Conservation (phyloP, 2,329 filamentous ascomycete genomes). For the Ascocoryne sarcoides region DNA sequence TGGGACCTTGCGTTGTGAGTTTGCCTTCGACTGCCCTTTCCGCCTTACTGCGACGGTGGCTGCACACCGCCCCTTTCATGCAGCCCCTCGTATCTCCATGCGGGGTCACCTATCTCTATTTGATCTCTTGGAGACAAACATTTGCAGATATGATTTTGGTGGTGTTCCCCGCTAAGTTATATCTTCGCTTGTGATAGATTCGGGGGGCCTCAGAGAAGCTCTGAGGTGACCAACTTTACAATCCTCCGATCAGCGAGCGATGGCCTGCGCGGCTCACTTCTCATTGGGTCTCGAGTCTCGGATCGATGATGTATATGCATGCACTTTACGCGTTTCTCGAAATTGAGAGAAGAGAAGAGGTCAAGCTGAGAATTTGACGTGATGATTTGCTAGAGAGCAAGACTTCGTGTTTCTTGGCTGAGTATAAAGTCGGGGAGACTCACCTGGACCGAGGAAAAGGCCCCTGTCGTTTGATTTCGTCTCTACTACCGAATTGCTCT, state of each 20-base stretch:
- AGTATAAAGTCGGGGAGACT: constrained; percentile 11
- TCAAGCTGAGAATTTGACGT: constrained; percentile 11
- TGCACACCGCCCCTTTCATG: constrained; percentile 15
- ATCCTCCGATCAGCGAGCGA: constrained; percentile 8
- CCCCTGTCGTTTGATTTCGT: not conserved
- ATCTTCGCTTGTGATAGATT: constrained; percentile 13
- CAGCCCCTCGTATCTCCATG: constrained; percentile 10
- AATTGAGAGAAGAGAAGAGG: not conserved
- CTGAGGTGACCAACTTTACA: constrained; percentile 1
- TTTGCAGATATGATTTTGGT: constrained; percentile 14
- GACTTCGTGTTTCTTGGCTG: constrained; percentile 5
- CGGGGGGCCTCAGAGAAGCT: constrained; percentile 2
- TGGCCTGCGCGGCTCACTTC: not conserved
- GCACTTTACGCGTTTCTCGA: constrained; percentile 14
- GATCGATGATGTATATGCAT: constrained; percentile 13
- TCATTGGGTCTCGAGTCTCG: constrained; percentile 11
- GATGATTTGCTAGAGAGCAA: constrained; percentile 11
- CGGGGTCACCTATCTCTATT: constrained; percentile 1
- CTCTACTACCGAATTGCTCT: too few relatives aligned
- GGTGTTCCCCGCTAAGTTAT: constrained; percentile 10
- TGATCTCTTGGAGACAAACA: constrained; percentile 8
- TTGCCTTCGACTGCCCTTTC: not conserved
- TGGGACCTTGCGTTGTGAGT: too few relatives aligned
- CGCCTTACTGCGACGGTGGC: not conserved
- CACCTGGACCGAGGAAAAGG: constrained; percentile 2